Evolutionary conservation across 768 basidiomycete species (phyloP).

Genomic region (Exidia glandulosa): DNA sequence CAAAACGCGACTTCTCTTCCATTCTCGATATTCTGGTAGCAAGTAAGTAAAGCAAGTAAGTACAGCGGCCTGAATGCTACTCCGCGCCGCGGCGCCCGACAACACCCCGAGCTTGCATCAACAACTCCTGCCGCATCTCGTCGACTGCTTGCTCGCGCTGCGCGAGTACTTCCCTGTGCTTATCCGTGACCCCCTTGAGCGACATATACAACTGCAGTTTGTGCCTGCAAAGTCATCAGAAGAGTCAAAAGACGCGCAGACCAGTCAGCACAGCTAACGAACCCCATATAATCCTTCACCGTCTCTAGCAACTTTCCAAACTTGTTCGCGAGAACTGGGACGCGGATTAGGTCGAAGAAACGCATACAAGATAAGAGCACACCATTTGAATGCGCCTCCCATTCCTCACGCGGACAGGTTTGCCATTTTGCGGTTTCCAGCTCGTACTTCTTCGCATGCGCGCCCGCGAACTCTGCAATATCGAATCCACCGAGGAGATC

Average conservation of each 20-base stretch:
- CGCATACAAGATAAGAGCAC: neutral
- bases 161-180: neutral
- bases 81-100: no score
- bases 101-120: neutral
- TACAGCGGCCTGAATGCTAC: no score
- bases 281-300: neutral
- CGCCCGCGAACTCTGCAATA: neutral
- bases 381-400: neutral
- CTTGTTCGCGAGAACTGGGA: neutral
- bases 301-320: neutral
- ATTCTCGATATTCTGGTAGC: no score
- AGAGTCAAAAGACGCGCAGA: neutral
- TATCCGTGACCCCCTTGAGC: neutral
- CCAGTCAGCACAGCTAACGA: neutral
- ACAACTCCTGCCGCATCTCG: neutral
- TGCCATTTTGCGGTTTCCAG: neutral
- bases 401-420: neutral
- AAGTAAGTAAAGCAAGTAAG: no score
- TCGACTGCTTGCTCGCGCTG: neutral
- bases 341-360: neutral
- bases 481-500: neutral
- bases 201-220: neutral
- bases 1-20: no score
- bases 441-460: neutral
- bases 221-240: neutral